Percentiles rank a stretch among this genome's conserved stretches.
Evolutionary conservation across 73 alveolate species (phyloP).

Genomic region (Blepharisma stoltei): DNA sequence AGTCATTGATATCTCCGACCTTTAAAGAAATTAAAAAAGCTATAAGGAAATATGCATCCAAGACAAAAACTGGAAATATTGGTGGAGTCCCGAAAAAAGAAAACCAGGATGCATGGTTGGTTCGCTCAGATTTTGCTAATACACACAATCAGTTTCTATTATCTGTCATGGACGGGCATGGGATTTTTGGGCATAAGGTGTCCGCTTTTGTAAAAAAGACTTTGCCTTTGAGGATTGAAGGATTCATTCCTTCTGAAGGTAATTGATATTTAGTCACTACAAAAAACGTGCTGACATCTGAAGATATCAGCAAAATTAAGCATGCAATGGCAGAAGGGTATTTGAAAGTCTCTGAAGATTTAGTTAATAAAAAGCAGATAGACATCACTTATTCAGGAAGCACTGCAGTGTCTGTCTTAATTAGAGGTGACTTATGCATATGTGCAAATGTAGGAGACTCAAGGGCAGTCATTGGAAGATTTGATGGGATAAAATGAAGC

Average conservation of each 20-base stretch:
- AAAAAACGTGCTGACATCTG: neutral
- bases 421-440: constrained; percentile 50
- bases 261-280: neutral
- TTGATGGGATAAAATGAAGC: constrained; percentile 55
- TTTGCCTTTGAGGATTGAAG: constrained; percentile 56
- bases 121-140: constrained; percentile 36
- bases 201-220: constrained; percentile 73
- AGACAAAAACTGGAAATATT: constrained; percentile 50
- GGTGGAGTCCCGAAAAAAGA: constrained; percentile 37
- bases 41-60: constrained; percentile 44
- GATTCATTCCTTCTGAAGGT: neutral
- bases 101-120: constrained; percentile 46
- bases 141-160: constrained; percentile 55
- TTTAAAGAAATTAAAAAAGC: neutral
- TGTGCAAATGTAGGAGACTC: constrained; percentile 81
- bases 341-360: constrained; percentile 22
- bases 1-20: no score
- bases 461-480: constrained; percentile 56
- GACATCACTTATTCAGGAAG: constrained; percentile 72
- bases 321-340: constrained; percentile 41
- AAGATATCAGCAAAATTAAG: neutral
- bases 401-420: constrained; percentile 53
- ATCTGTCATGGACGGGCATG: constrained; percentile 98
- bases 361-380: constrained; percentile 41
- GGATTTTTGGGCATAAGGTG: constrained; percentile 88